Evolutionary conservation across 805 yeast genomes (phyloP), one percentile per base, ranked within the genome.

Genomic region (Cyberlindnera americana): DNA sequence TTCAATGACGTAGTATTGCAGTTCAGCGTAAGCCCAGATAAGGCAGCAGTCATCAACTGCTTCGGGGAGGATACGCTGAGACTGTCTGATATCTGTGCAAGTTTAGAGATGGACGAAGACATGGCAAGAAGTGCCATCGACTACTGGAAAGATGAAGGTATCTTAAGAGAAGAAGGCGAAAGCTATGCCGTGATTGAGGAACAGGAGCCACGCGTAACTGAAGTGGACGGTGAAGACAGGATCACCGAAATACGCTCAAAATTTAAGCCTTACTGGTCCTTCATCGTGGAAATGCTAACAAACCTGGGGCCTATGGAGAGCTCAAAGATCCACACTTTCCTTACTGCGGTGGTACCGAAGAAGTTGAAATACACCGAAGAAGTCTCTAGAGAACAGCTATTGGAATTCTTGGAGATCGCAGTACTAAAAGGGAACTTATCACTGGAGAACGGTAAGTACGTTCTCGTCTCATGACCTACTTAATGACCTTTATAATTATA

Each of bases 61-160:
- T 82, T 83, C 48, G 59, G 70, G 29, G 59, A 70, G 29, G 16
- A 33, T 1, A 23, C 61, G 6, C 35, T 69, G 3, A 48, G 72
- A 0, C 41, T 68, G 5, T 4, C 10, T 18, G 57, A 64, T 4
- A 56, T 78, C 3, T 43, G 53, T 15, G 47, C 48, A 32, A 44
- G 51, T 12, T 58, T 81, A 14, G 61, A 65, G 3, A 69, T 83
- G 70, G 59, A 67, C 2, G 56, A 63, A 4, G 64, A 65, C 13
- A 35, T 61, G 13, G 77, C 73, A 0, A 52, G 50, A 3, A 59
- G 59, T 2, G 64, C 72, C 0, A 48, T 81, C 6, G 44, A 60
- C 5, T 86, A 72, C 53, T 90, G 97, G 97, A 72, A 75, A 3
- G 65, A 70, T 16, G 60, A 72, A 33, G 77, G 74, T 0, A 76